phyloP scores from a whole-genome alignment of 495 filamentous ascomycete species.

The Haplographium delicatum region DNA sequence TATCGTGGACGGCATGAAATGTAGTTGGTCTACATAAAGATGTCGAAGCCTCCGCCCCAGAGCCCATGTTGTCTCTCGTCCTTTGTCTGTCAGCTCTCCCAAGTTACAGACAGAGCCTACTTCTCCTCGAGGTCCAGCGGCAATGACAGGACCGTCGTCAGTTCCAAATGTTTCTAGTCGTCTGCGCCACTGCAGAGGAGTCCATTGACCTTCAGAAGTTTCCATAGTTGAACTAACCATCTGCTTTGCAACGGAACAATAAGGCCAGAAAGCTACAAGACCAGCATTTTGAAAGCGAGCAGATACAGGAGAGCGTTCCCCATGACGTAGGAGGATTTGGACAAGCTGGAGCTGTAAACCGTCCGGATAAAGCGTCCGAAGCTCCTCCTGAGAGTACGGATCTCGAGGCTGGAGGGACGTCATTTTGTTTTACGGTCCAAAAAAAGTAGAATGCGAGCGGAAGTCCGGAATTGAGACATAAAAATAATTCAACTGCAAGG shows the following conservation, averaged over 20 bases:
- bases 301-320: constrained; percentile 82
- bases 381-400: constrained; percentile 78
- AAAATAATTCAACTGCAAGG: too few species aligned
- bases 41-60: constrained; percentile 73
- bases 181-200: constrained; percentile 68
- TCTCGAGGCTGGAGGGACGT: constrained; percentile 66
- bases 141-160: constrained; percentile 64
- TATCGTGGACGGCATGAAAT: constrained; percentile 71
- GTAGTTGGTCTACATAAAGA: constrained; percentile 84
- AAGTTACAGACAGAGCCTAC: constrained; percentile 77
- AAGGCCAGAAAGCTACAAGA: constrained; percentile 84
- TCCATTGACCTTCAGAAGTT: constrained; percentile 41
- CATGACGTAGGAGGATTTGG: constrained; percentile 87
- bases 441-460: too few species aligned
- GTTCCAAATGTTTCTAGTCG: constrained; percentile 74
- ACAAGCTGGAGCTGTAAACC: constrained; percentile 79
- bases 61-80: constrained; percentile 75
- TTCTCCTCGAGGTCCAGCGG: constrained; percentile 58
- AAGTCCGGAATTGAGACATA: too few species aligned
- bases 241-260: constrained; percentile 71
- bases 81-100: constrained; percentile 84
- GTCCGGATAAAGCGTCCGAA: constrained; percentile 73
- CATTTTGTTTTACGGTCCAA: constrained; percentile 60
- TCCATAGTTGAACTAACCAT: constrained; percentile 67
- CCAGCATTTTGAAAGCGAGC: constrained; percentile 86